A percentile compares a stretch with the other conserved stretches of the same genome.
phyloP scores from a whole-genome alignment of 257 asterid genomes.

The Knoxia roxburghii region DNA sequence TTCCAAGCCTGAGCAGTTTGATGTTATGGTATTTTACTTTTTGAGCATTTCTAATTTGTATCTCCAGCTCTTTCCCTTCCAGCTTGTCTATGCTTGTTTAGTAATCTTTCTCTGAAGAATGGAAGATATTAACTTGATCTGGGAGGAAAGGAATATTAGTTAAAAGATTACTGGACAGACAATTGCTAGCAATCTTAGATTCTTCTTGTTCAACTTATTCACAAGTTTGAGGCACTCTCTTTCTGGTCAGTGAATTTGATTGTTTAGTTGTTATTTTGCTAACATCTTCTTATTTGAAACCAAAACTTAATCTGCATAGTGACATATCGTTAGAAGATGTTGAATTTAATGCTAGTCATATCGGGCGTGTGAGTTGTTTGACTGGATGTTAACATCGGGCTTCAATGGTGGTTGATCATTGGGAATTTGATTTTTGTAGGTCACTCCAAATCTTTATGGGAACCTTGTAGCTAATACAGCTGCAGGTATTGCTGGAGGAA shows the following conservation, averaged over 20 bases:
- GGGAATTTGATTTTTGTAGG: constrained; percentile 40
- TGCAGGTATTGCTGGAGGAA: constrained; percentile 99
- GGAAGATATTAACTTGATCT: background rate
- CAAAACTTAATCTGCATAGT: background rate
- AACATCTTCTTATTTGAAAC: background rate
- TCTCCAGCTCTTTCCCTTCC: background rate
- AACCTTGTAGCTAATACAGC: constrained; percentile 85
- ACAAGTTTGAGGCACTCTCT: too few relatives aligned
- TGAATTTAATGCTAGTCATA: background rate
- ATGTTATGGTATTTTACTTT: constrained; percentile 68
- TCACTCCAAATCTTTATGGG: constrained; percentile 95
- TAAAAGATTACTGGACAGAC: too few relatives aligned
- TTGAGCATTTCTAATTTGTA: background rate
- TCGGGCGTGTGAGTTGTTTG: background rate
- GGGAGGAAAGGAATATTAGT: background rate
- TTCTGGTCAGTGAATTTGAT: background rate
- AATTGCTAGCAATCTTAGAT: too few relatives aligned
- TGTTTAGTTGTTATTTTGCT: background rate
- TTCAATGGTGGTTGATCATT: background rate
- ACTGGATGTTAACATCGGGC: background rate
- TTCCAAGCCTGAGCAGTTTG: constrained; percentile 98
- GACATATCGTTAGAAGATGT: constrained; percentile 14
- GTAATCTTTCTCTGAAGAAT: background rate
- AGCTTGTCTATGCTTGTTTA: constrained; percentile 20
- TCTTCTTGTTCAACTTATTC: background rate